Conservation (phyloP, 2,329 filamentous ascomycete species). For the Tolypocladium guangdongense region DNA sequence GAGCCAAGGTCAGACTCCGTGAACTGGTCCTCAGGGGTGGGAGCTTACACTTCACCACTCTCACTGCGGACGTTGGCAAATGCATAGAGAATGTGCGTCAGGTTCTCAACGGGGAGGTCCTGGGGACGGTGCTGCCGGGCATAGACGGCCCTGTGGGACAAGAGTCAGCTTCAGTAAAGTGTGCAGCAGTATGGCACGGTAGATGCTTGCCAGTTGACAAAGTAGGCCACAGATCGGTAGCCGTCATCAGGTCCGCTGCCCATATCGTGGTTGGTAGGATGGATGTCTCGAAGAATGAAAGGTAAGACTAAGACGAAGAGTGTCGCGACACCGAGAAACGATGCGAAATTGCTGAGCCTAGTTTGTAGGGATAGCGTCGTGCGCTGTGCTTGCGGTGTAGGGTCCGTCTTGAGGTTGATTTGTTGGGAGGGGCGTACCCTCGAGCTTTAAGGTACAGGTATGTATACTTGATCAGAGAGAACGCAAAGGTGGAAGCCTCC, state of each 20-base stretch:
- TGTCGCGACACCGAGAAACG: not conserved
- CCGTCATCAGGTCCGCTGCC: slow-evolving; percentile 19
- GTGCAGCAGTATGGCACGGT: not conserved
- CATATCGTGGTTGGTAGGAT: slow-evolving; percentile 1
- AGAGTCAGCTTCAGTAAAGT: slow-evolving; percentile 8
- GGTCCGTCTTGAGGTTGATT: not conserved
- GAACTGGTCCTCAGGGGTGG: not conserved
- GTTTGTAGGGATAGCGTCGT: not conserved
- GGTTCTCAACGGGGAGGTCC: slow-evolving; percentile 65
- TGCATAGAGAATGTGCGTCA: slow-evolving; percentile 83
- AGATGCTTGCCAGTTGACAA: slow-evolving; percentile 50
- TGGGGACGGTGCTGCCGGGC: slow-evolving; percentile 76
- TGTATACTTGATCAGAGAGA: not conserved
- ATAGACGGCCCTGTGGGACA: slow-evolving; percentile 59
- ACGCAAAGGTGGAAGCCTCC: too few relatives aligned
- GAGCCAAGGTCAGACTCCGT: not conserved
- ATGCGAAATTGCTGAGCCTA: not conserved
- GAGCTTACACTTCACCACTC: slow-evolving; percentile 60
- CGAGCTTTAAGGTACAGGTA: too few relatives aligned
- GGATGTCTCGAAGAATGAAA: not conserved
- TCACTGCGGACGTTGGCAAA: slow-evolving; percentile 80
- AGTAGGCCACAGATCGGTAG: slow-evolving; percentile 62
- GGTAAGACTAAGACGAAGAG: not conserved
- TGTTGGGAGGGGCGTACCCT: not conserved
- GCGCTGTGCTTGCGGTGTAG: not conserved